Evolutionary conservation across 2,329 filamentous ascomycete species (phyloP).

Genomic region (Hypoxylon rubiginosum): DNA sequence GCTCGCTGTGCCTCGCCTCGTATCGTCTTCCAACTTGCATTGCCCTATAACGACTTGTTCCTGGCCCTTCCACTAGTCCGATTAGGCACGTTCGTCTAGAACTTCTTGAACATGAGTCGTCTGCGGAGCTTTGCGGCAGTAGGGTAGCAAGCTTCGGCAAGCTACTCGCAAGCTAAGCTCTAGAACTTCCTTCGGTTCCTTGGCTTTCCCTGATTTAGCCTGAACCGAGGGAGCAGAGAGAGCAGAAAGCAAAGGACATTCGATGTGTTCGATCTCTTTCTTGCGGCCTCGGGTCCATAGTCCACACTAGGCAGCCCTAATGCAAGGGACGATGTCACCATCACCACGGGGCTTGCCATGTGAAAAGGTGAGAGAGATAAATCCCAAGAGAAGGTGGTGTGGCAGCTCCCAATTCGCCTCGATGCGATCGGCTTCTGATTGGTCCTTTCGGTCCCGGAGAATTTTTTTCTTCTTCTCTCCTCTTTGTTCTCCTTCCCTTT

Average conservation of each 20-base stretch:
- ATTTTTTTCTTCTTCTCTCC: conserved; percentile 8
- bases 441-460: conserved; percentile 8
- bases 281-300: conserved; percentile 15
- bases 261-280: conserved; percentile 5
- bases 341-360: neutral
- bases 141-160: conserved; percentile 5
- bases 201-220: conserved; percentile 30
- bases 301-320: conserved; percentile 33
- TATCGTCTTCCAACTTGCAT: neutral
- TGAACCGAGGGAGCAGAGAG: conserved; percentile 18
- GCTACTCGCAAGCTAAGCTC: conserved; percentile 13
- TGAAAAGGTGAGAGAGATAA: conserved; percentile 6
- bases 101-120: neutral
- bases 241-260: neutral
- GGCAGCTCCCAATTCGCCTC: conserved; percentile 42
- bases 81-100: conserved; percentile 15
- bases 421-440: conserved; percentile 34
- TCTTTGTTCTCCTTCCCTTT: neutral
- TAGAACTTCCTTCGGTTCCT: conserved; percentile 19
- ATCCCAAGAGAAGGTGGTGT: conserved; percentile 25
- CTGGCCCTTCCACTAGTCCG: conserved; percentile 1
- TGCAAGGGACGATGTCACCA: conserved; percentile 37
- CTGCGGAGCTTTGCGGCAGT: conserved; percentile 16
- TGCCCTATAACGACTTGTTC: conserved; percentile 3
- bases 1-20: neutral